Evolutionary conservation across 163 green algal genomes (phyloP).

Genomic region (Prototheca wickerhamii): DNA sequence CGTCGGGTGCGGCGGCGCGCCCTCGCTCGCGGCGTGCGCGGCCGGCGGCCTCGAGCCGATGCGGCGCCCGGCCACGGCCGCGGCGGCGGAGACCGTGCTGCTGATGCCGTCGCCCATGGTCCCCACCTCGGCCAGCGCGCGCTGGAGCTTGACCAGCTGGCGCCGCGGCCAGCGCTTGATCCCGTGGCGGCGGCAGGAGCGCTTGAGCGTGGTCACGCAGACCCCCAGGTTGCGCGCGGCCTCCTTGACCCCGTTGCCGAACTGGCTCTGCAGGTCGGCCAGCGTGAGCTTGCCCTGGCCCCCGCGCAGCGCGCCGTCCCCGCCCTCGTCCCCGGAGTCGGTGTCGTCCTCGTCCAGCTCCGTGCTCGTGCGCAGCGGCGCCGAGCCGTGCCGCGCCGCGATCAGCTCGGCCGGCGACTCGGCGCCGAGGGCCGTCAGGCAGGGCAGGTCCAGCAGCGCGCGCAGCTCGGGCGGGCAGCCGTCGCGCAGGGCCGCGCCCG

Average conservation of each 20-base stretch:
- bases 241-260: constrained; percentile 80
- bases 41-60: no score
- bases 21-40: not conserved
- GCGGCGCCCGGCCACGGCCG: no score
- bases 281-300: not conserved
- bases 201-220: constrained; percentile 87
- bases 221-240: constrained; percentile 80
- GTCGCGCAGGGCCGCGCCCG: not conserved
- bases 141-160: constrained; percentile 21
- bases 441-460: not conserved
- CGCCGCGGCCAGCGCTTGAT: constrained; percentile 47
- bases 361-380: not conserved
- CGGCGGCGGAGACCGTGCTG: not conserved
- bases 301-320: not conserved
- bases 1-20: not conserved
- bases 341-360: not conserved
- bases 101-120: constrained; percentile 3
- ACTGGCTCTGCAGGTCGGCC: constrained; percentile 61
- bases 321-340: not conserved
- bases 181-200: constrained; percentile 58
- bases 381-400: not conserved
- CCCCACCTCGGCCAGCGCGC: constrained; percentile 4
- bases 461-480: not conserved
- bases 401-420: not conserved
- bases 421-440: not conserved